phyloP scores from a whole-genome alignment of 2,329 filamentous ascomycete genomes.

The Macrophomina pseudophaseolina region DNA sequence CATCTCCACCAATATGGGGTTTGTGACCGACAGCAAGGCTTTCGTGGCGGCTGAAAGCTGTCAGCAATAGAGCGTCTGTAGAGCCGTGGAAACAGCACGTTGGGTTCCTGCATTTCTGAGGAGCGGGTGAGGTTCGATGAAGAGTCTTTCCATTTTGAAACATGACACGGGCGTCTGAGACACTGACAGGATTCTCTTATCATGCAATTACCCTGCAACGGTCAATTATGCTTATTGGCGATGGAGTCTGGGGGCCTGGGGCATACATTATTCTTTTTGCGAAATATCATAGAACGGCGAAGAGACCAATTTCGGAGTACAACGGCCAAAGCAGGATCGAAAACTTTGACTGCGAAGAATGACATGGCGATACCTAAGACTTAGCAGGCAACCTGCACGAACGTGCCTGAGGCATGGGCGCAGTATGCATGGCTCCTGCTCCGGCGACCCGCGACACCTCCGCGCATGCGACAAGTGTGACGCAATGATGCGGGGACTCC shows the following conservation, averaged over 20 bases:
- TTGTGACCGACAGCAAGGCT: conserved; percentile 45
- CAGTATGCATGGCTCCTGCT: conserved; percentile 9
- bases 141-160: conserved; percentile 1
- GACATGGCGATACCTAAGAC: no score
- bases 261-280: background rate
- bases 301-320: background rate
- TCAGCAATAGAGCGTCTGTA: background rate
- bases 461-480: conserved; percentile 16
- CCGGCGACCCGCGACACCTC: background rate
- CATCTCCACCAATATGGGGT: conserved; percentile 50
- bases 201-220: background rate
- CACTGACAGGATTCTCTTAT: background rate
- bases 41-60: conserved; percentile 30
- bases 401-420: no score
- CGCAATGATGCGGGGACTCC: conserved; percentile 17
- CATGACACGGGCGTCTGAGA: background rate
- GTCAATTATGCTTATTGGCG: no score
- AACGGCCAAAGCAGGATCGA: background rate
- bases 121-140: background rate
- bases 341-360: no score
- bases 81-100: no score
- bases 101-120: no score
- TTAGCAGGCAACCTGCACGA: no score
- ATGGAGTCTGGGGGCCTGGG: background rate
- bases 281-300: background rate